These are phyloP conservation scores for Rhodotorula sp. DNA, from an alignment of 1,284 basidiomycete species.

Conservation along the genomic window DNA sequence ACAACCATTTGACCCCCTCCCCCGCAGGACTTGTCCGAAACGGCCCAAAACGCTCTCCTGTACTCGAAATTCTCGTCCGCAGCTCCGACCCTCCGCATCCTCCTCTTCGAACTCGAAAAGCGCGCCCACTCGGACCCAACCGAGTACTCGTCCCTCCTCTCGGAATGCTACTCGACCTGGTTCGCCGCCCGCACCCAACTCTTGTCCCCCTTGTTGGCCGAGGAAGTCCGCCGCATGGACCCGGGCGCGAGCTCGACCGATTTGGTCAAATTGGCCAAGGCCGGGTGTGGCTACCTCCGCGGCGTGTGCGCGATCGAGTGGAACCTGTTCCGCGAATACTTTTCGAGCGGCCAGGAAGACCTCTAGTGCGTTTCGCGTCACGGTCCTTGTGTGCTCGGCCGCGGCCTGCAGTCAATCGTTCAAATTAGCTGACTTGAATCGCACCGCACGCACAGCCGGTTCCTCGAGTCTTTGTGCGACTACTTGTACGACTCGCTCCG, in stretches of 20 bases:
- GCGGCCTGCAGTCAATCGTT: no score
- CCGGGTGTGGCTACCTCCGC: slow-evolving; percentile 85
- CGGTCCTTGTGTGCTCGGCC: neutral
- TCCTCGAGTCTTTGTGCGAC: slow-evolving; percentile 84
- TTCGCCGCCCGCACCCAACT: slow-evolving; percentile 68
- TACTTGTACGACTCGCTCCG: slow-evolving; percentile 88
- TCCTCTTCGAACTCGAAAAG: slow-evolving; percentile 73
- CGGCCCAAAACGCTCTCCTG: slow-evolving; percentile 75
- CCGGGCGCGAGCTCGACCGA: slow-evolving; percentile 63
- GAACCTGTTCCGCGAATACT: slow-evolving; percentile 75
- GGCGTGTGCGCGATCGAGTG: slow-evolving; percentile 86
- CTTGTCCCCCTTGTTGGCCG: slow-evolving; percentile 65
- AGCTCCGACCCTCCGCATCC: slow-evolving; percentile 62
- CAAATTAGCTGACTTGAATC: neutral
- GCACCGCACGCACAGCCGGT: slow-evolving; percentile 61
- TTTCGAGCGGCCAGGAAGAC: slow-evolving; percentile 74
- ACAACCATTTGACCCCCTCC: neutral
- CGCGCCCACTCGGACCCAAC: slow-evolving; percentile 71
- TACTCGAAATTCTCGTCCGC: slow-evolving; percentile 81
- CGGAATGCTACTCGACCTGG: slow-evolving; percentile 81
- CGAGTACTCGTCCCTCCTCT: slow-evolving; percentile 71
- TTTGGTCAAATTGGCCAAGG: slow-evolving; percentile 76
- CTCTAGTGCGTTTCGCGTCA: slow-evolving; percentile 68
- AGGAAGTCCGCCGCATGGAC: slow-evolving; percentile 78
- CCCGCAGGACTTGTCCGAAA: slow-evolving; percentile 69